phyloP scores from a whole-genome alignment of 1,139 yeast genomes.

The Zygoascus meyerae region DNA sequence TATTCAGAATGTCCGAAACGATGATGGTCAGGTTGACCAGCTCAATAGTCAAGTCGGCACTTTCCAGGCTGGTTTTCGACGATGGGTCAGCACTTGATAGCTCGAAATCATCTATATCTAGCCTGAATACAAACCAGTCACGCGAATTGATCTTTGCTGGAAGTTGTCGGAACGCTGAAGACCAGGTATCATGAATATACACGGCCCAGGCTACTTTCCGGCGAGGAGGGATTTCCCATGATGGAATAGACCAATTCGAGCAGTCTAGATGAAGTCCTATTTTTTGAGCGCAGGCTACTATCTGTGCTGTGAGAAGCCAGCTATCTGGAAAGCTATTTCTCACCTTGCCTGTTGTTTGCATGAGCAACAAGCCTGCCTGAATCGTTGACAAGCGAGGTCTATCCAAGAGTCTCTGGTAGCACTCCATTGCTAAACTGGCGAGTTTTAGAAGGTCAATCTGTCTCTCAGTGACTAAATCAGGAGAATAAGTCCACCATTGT shows the following conservation, averaged over 20 bases:
- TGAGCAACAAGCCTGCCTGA: slow-evolving; percentile 33
- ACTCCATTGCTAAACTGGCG: slow-evolving; percentile 29
- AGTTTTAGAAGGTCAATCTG: slow-evolving; percentile 29
- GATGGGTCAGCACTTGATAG: slow-evolving; percentile 13
- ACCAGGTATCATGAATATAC: slow-evolving; percentile 79
- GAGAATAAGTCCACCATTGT: slow-evolving; percentile 31
- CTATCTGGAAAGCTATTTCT: slow-evolving; percentile 39
- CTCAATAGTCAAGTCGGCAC: slow-evolving; percentile 47
- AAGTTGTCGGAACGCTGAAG: slow-evolving; percentile 28
- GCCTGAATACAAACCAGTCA: slow-evolving; percentile 24
- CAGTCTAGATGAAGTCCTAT: slow-evolving; percentile 78
- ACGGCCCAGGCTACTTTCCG: slow-evolving; percentile 87
- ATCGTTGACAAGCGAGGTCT: slow-evolving; percentile 34
- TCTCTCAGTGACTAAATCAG: slow-evolving; percentile 19
- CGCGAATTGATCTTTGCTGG: slow-evolving; percentile 23
- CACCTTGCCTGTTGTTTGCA: slow-evolving; percentile 19
- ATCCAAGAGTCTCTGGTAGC: slow-evolving; percentile 29
- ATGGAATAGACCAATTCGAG: slow-evolving; percentile 75
- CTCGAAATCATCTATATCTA: slow-evolving; percentile 23
- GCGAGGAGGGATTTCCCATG: slow-evolving; percentile 81
- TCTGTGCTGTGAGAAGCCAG: slow-evolving; percentile 77
- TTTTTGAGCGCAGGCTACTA: slow-evolving; percentile 74
- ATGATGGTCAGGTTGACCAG: slow-evolving; percentile 60
- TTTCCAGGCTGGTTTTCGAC: slow-evolving; percentile 44
- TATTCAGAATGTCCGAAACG: slow-evolving; percentile 60